These are phyloP conservation scores for Suillus decipiens DNA, from an alignment of 768 basidiomycete species.

Conservation along the genomic window DNA sequence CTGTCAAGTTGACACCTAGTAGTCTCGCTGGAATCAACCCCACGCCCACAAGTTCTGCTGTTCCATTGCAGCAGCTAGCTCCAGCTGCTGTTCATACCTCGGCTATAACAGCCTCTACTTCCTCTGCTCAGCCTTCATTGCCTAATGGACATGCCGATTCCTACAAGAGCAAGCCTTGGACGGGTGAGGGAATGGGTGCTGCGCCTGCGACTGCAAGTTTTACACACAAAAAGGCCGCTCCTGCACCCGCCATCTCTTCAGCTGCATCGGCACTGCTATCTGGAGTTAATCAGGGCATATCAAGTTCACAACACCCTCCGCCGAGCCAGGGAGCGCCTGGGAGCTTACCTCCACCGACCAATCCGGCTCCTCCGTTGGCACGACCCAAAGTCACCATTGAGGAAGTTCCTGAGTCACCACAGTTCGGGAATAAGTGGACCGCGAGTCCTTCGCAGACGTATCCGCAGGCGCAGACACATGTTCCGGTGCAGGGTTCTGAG, in stretches of 20 bases:
- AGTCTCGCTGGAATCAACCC: neutral
- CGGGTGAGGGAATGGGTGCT: neutral
- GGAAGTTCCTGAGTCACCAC: constrained; percentile 26
- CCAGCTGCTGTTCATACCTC: neutral
- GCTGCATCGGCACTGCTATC: neutral
- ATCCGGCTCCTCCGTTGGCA: constrained; percentile 10
- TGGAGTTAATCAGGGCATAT: neutral
- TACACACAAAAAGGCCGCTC: neutral
- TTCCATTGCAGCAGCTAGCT: constrained; percentile 5
- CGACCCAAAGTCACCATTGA: constrained; percentile 33
- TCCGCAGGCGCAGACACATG: constrained; percentile 12
- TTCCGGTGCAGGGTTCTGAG: constrained; percentile 14
- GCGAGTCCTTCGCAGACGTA: constrained; percentile 6
- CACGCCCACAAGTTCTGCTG: neutral
- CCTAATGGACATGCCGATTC: neutral
- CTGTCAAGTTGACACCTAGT: neutral
- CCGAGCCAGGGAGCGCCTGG: neutral
- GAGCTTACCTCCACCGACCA: constrained; percentile 8
- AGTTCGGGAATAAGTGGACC: constrained; percentile 16
- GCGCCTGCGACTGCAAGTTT: neutral
- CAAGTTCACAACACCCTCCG: neutral
- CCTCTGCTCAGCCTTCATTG: neutral
- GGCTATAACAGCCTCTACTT: neutral
- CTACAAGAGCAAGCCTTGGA: constrained; percentile 1
- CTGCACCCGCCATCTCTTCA: neutral